Conservation (phyloP, 805 yeast species). For the Zygoascus bituminiphila region DNA sequence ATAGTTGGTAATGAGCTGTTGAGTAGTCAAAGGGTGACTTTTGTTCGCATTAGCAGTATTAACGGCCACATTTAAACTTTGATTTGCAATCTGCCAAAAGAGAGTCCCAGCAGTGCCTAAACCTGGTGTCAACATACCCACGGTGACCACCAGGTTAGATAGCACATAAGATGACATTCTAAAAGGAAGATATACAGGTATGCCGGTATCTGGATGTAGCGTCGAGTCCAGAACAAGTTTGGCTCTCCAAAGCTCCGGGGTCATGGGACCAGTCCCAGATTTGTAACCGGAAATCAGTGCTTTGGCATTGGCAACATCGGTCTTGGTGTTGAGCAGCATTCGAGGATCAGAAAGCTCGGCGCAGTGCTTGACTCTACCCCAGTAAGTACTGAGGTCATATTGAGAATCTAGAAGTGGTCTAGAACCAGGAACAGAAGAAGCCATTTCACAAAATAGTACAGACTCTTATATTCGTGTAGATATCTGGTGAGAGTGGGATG, state of each 20-base stretch:
- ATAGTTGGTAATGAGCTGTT: slow-evolving; percentile 72
- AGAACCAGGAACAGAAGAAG: slow-evolving; percentile 80
- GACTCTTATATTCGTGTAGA: too few species aligned
- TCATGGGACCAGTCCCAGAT: slow-evolving; percentile 60
- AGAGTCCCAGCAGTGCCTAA: slow-evolving; percentile 83
- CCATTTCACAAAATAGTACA: too few species aligned
- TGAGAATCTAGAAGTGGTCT: slow-evolving; percentile 70
- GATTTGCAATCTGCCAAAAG: slow-evolving; percentile 98
- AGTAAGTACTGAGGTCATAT: slow-evolving; percentile 72
- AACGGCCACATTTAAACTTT: slow-evolving; percentile 92
- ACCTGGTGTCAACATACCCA: slow-evolving; percentile 96
- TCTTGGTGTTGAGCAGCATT: slow-evolving; percentile 58
- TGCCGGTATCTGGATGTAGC: slow-evolving; percentile 94
- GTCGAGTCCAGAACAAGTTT: slow-evolving; percentile 84
- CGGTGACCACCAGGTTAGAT: slow-evolving; percentile 88
- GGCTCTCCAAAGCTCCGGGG: slow-evolving; percentile 82
- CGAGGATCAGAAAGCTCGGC: slow-evolving; percentile 86
- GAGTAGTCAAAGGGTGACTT: slow-evolving; percentile 77
- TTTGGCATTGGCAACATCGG: slow-evolving; percentile 58
- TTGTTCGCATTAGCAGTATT: slow-evolving; percentile 95
- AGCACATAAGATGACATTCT: slow-evolving; percentile 95
- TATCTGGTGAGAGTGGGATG: too few species aligned
- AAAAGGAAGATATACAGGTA: slow-evolving; percentile 85
- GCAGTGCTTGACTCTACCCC: slow-evolving; percentile 94
- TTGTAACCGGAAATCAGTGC: slow-evolving; percentile 60